Evolutionary conservation across 2,329 filamentous ascomycete genomes (phyloP).

Genomic region (Whalleya microplaca): DNA sequence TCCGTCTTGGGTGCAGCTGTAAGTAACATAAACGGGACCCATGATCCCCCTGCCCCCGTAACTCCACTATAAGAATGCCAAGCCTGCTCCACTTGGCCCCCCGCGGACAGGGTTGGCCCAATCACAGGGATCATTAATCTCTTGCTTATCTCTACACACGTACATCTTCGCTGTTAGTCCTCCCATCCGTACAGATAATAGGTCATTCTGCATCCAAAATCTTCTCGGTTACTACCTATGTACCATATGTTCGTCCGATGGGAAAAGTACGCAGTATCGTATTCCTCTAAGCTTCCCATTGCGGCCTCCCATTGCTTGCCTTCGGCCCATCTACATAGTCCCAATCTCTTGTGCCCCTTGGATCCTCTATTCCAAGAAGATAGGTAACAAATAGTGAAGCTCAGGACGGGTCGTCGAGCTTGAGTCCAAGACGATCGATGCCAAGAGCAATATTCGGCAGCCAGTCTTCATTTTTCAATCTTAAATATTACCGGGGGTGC

Average conservation of each 20-base stretch:
- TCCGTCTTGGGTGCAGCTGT: conserved; percentile 12
- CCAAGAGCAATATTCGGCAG: background rate
- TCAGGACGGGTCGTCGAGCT: background rate
- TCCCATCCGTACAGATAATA: background rate
- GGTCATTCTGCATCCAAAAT: background rate
- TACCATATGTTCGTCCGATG: background rate
- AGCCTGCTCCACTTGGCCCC: background rate
- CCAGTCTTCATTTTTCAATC: background rate
- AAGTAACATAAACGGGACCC: conserved; percentile 1
- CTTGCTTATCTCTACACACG: background rate
- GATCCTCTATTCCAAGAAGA: background rate
- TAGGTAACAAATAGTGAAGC: background rate
- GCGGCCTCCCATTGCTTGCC: background rate
- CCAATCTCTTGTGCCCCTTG: background rate
- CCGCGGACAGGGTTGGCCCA: background rate
- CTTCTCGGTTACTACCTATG: background rate
- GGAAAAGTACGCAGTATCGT: background rate
- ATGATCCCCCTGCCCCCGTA: background rate
- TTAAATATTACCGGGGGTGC: background rate
- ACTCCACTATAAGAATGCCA: background rate
- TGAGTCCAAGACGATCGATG: background rate
- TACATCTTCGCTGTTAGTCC: background rate
- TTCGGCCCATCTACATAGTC: background rate
- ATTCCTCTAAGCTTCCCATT: background rate
- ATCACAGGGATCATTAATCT: background rate